Evolutionary conservation across 1,284 basidiomycete species (phyloP), one percentile per base, ranked within the genome.

Genomic region (Malassezia yamatoensis): DNA sequence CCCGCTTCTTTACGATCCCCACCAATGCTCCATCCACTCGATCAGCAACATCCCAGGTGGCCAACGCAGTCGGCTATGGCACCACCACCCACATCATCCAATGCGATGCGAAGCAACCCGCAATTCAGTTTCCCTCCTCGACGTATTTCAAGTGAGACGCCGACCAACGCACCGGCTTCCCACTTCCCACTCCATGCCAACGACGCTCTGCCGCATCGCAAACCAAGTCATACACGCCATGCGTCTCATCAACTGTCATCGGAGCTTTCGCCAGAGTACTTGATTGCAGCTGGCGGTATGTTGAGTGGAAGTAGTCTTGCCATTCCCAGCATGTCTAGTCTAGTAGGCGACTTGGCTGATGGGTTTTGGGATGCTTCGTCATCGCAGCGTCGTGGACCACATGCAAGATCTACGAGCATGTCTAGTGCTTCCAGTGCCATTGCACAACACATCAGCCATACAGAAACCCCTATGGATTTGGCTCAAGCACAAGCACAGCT

Each of bases 401-500:
- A 53, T 49, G 62, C 56, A 45, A 61, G 54, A 13, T 52, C 50
- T 11, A 53, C 50, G 24, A 51, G 48, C 35, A 41, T 42, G 40
- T 49, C 50, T 24, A 43, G 50, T 20, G n/a, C 20, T 33, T 6
- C 15, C 5, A 20, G n/a, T 15, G 38, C 38, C 38, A 3, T 13
- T 20, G 32, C 13, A 18, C 10, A 58, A 62, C 51, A 63, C 66
- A 62, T 62, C 66, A 34, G 64, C 58, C 43, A 63, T 66, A 56
- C 53, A n/a, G 60, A 62, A 18, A 49, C 61, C 7, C 63, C 72
- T 13, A 68, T 66, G n/a, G 67, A 75, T 53, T 72, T 78, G n/a
- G 71, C 74, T 39, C 74, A 75, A 60, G 77, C 76, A 2, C 90
- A 93, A 75, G 89, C 90, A 10, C 94, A 99, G 75, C 80, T 99